Conservation (phyloP, 2,329 filamentous ascomycete species). For the Pezicula radicicola region DNA sequence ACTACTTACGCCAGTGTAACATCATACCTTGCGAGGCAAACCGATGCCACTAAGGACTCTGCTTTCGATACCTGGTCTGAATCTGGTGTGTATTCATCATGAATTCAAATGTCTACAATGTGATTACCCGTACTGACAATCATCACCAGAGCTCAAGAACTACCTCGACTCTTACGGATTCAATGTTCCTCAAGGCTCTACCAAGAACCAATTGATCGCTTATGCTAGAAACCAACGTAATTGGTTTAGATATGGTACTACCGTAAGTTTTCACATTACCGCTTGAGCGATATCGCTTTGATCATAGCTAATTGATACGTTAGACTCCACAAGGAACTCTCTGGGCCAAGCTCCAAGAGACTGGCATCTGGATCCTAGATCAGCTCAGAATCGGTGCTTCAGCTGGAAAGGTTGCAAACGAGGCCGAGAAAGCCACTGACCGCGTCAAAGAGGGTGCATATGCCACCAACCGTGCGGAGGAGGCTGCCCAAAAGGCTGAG, state of each 20-base stretch:
- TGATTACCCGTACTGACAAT: conserved; percentile 25
- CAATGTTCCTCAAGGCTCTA: conserved; percentile 26
- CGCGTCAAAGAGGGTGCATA: conserved; percentile 28
- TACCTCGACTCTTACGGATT: conserved; percentile 80
- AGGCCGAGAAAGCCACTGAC: conserved; percentile 44
- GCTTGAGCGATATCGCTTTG: neutral
- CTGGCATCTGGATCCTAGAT: conserved; percentile 42
- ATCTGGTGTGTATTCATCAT: conserved; percentile 25
- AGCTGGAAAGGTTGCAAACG: conserved; percentile 36
- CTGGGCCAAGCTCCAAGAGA: conserved; percentile 56
- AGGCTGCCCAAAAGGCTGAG: conserved; percentile 30
- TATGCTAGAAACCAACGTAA: conserved; percentile 70
- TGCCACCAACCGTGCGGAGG: conserved; percentile 30
- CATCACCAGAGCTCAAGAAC: conserved; percentile 60
- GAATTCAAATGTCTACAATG: too few species aligned
- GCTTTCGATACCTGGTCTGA: conserved; percentile 72
- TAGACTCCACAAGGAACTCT: conserved; percentile 59
- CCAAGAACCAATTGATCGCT: conserved; percentile 63
- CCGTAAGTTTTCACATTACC: conserved; percentile 13
- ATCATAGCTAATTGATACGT: neutral
- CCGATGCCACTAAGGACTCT: conserved; percentile 60
- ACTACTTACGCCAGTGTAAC: conserved; percentile 64
- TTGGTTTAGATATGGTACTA: conserved; percentile 75
- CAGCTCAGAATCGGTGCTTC: conserved; percentile 45
- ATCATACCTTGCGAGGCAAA: conserved; percentile 65